Conservation (phyloP, 1,139 yeast genomes). For the Saccharomyces hybrid region DNA sequence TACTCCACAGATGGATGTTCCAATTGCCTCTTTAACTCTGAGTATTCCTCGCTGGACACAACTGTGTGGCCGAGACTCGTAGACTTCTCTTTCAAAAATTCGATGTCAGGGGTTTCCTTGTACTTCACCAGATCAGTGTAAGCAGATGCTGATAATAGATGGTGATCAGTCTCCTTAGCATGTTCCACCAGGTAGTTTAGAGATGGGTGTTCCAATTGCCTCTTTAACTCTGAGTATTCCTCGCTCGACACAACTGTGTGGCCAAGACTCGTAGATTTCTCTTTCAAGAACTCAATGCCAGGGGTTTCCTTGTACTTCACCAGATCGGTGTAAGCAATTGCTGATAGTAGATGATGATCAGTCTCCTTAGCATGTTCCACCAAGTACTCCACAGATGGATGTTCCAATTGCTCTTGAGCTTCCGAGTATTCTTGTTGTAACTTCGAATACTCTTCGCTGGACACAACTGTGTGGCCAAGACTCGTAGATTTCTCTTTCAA, state of each 20-base stretch:
- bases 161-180: not conserved
- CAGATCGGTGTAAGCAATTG: not conserved
- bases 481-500: slow-evolving; percentile 7
- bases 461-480: not conserved
- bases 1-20: slow-evolving; percentile 8
- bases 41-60: slow-evolving; percentile 9
- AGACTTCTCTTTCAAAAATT: slow-evolving; percentile 35
- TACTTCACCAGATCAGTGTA: slow-evolving; percentile 14
- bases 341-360: too few species aligned
- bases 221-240: not conserved
- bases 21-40: slow-evolving; percentile 2
- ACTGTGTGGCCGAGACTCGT: slow-evolving; percentile 15
- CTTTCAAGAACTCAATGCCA: slow-evolving; percentile 29
- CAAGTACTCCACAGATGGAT: slow-evolving; percentile 8
- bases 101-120: slow-evolving; percentile 18
- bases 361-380: slow-evolving; percentile 6
- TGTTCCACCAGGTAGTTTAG: slow-evolving; percentile 2
- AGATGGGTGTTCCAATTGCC: slow-evolving; percentile 2
- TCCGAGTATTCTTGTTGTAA: slow-evolving; percentile 10
- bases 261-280: slow-evolving; percentile 28
- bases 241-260: not conserved
- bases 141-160: too few species aligned
- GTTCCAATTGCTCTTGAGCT: not conserved
- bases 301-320: slow-evolving; percentile 23
- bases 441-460: slow-evolving; percentile 2